Evolutionary conservation across 2,329 filamentous ascomycete species (phyloP).

Genomic region (Stenocarpella maydis): DNA sequence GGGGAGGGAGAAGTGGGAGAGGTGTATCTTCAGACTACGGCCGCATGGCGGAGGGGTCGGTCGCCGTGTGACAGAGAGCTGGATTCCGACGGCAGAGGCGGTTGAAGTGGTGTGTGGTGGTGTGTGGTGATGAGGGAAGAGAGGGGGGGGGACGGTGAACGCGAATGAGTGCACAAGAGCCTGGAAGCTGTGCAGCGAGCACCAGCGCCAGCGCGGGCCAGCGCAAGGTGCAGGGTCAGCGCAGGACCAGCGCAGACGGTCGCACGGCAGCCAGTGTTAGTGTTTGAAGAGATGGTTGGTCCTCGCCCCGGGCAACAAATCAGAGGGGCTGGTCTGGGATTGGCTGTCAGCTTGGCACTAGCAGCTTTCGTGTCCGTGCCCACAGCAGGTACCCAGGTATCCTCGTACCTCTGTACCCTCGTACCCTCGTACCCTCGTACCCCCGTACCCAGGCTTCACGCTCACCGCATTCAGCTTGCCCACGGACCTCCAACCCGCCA

Average conservation of each 20-base stretch:
- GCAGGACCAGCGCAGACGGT: constrained; percentile 8
- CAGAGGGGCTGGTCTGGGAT: constrained; percentile 27
- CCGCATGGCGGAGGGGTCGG: not conserved
- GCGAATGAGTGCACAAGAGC: constrained; percentile 24
- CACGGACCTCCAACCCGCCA: constrained; percentile 12
- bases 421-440: not conserved
- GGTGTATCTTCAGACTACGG: not conserved
- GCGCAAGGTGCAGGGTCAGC: constrained; percentile 1
- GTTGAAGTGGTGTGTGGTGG: constrained; percentile 12
- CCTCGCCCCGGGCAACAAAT: constrained; percentile 18
- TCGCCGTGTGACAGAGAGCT: constrained; percentile 18
- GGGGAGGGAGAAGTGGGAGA: not conserved
- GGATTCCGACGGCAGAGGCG: not conserved
- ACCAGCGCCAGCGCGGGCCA: constrained; percentile 7
- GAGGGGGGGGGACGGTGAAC: constrained; percentile 16
- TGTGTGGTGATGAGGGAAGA: not conserved
- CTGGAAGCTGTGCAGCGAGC: constrained; percentile 5
- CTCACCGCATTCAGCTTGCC: constrained; percentile 17
- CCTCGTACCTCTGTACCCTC: not conserved
- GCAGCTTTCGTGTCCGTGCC: constrained; percentile 20
- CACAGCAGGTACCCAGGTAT: not conserved
- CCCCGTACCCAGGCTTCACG: not conserved
- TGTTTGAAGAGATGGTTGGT: constrained; percentile 25
- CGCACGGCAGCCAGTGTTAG: constrained; percentile 21
- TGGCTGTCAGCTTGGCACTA: constrained; percentile 19